Evolutionary conservation across 2,329 filamentous ascomycete genomes (phyloP).

Genomic region (Ophiostoma tasmaniense): DNA sequence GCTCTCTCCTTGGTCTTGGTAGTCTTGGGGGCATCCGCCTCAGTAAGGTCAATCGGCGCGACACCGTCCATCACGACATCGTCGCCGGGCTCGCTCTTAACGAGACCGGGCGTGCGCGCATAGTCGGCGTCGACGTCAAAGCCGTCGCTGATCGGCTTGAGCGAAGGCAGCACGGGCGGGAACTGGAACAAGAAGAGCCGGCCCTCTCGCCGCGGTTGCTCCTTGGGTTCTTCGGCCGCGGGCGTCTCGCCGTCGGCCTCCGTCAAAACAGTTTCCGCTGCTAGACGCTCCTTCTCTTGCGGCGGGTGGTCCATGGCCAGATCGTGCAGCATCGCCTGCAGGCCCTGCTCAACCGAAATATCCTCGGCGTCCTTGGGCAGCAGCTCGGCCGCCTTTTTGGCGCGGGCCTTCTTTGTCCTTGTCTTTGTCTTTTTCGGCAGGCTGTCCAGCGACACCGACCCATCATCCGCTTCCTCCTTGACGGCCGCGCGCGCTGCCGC

Average conservation of each 20-base stretch:
- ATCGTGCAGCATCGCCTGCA: constrained; percentile 36
- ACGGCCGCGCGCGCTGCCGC: constrained; percentile 8
- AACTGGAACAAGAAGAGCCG: constrained; percentile 58
- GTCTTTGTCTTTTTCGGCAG: background rate
- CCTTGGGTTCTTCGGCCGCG: background rate
- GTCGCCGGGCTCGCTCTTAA: constrained; percentile 36
- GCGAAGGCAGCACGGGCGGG: constrained; percentile 51
- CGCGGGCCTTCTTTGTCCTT: constrained; percentile 13
- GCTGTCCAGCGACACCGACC: constrained; percentile 7
- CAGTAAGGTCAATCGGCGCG: constrained; percentile 36
- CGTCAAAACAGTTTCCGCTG: background rate
- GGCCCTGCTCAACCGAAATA: constrained; percentile 32
- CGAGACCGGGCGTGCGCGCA: constrained; percentile 8
- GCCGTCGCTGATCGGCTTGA: constrained; percentile 27
- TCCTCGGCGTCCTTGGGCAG: constrained; percentile 31
- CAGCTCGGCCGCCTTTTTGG: constrained; percentile 25
- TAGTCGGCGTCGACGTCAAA: background rate
- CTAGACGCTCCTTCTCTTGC: background rate
- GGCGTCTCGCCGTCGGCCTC: background rate
- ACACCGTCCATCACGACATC: constrained; percentile 32
- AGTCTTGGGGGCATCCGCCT: constrained; percentile 11
- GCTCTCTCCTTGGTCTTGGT: background rate
- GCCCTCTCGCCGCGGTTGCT: constrained; percentile 34
- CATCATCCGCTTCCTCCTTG: constrained; percentile 22
- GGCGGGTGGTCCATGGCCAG: constrained; percentile 28